A percentile compares a stretch with the other conserved stretches of the same genome.
phyloP scores from a whole-genome alignment of 2,329 filamentous ascomycete species.

The Bipolaris bicolor region DNA sequence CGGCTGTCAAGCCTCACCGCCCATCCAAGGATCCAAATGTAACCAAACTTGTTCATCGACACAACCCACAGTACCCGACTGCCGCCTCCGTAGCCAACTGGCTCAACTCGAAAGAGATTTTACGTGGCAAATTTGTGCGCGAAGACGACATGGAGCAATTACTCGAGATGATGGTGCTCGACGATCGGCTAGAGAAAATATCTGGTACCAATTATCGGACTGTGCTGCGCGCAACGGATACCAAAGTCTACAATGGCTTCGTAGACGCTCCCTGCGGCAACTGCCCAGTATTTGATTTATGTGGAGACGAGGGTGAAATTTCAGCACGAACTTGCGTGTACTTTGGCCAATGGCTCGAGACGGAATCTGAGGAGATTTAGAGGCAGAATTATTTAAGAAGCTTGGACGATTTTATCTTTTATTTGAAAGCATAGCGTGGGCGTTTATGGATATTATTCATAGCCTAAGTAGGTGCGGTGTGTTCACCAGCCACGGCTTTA shows the following conservation, averaged over 20 bases:
- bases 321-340: conserved; percentile 91
- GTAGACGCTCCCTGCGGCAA: conserved; percentile 89
- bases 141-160: conserved; percentile 83
- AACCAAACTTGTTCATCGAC: conserved; percentile 57
- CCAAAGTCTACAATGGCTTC: conserved; percentile 71
- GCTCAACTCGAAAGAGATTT: conserved; percentile 71
- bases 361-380: conserved; percentile 35
- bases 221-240: conserved; percentile 48
- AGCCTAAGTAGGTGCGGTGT: neutral
- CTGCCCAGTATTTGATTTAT: conserved; percentile 93
- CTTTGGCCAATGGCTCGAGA: conserved; percentile 78
- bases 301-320: conserved; percentile 87
- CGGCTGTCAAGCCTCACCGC: conserved; percentile 32
- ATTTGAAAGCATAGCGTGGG: conserved; percentile 8
- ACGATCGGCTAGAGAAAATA: conserved; percentile 77
- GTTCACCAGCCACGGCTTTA: neutral
- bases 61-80: conserved; percentile 81
- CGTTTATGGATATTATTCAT: neutral
- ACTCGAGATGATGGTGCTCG: conserved; percentile 86
- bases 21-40: conserved; percentile 31
- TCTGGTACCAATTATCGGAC: conserved; percentile 59
- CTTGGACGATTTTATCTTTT: neutral
- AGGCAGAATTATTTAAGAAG: neutral
- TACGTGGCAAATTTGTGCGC: conserved; percentile 67
- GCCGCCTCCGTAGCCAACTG: conserved; percentile 76